A percentile compares a stretch with the other conserved stretches of the same genome.
These are phyloP conservation scores for Solanum hybrid DNA, from an alignment of 305 asterid genomes.

Conservation along the genomic window DNA sequence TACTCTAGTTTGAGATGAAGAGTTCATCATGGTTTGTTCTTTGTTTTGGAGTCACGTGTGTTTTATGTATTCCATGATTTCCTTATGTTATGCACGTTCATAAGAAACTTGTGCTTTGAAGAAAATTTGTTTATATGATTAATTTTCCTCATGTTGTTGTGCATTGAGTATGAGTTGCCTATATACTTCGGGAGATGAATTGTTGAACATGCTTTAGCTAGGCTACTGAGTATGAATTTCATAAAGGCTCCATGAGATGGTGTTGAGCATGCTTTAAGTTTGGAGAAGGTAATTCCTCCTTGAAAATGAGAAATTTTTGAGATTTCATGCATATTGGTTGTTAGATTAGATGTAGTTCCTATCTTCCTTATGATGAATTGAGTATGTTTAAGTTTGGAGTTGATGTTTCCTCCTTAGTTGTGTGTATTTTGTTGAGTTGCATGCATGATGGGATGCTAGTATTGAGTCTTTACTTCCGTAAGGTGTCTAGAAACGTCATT, in stretches of 20 bases:
- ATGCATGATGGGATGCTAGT: not conserved
- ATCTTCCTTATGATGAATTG: not conserved
- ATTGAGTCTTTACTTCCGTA: not conserved
- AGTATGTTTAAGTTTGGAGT: not conserved
- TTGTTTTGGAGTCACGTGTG: too few species aligned
- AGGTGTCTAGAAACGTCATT: not conserved
- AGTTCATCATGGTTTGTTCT: too few species aligned
- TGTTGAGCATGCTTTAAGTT: not conserved
- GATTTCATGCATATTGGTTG: not conserved
- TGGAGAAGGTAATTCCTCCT: not conserved
- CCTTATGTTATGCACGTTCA: too few species aligned
- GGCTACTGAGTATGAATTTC: not conserved
- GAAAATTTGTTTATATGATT: too few species aligned
- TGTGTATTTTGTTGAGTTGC: not conserved
- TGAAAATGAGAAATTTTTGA: not conserved
- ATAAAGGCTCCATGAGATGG: not conserved
- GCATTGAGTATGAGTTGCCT: too few species aligned
- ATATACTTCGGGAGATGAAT: not conserved
- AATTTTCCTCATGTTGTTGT: too few species aligned
- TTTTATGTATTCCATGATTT: too few species aligned
- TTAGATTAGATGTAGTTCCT: not conserved
- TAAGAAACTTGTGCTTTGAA: too few species aligned
- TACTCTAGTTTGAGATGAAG: too few species aligned
- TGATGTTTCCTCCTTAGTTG: too few species aligned
- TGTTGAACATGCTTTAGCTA: not conserved